Base-by-base conservation (phyloP, 257 asterid genomes). In the Lycium ferocissimum region DNA sequence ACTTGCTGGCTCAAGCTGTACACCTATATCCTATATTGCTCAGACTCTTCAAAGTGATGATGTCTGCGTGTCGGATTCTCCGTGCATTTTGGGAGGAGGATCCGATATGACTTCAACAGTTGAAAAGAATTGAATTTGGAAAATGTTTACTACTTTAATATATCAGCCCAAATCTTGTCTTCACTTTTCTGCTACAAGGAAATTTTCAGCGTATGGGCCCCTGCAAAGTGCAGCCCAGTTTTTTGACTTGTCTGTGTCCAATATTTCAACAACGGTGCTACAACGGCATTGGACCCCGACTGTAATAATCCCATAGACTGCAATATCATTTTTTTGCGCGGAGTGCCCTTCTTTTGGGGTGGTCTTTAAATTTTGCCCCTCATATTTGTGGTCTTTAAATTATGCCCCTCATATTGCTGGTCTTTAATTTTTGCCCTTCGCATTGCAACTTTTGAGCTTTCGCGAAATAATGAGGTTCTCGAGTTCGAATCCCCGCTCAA, bases 271-370 rank as follows among this genome's bases (percentile, higher is more conserved):
- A 73, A 92, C 90, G 26, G 94, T 92, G 89, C 91, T 91, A 90
- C 97, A 96, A 26, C 94, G 95, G 43, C 98, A 96, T 80, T 92
- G 92, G 35, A 94, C 92, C 87, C 96, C 97, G 10, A 97, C 83
- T 96, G 87, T 80, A 6, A 94, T 93, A 26, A 89, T 98, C 26
- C 97, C 97, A 17, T 94, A 94, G 12, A 94, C 97, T 10, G 97
- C 97, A 98, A 95, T 93, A 89, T 94, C 97, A n/a, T n/a, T n/a
- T n/a, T n/a, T n/a, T n/a, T n/a, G n/a, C n/a, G n/a, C n/a, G n/a
- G n/a, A n/a, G n/a, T n/a, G n/a, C n/a, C n/a, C n/a, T n/a, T n/a
- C n/a, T n/a, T n/a, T n/a, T n/a, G n/a, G n/a, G n/a, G n/a, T n/a
- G n/a, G n/a, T n/a, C n/a, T n/a, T n/a, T n/a, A n/a, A n/a, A n/a